Percentiles rank a stretch among this genome's conserved stretches.
phyloP scores from a whole-genome alignment of 306 rosid genomes.

The Argentina anserina region DNA sequence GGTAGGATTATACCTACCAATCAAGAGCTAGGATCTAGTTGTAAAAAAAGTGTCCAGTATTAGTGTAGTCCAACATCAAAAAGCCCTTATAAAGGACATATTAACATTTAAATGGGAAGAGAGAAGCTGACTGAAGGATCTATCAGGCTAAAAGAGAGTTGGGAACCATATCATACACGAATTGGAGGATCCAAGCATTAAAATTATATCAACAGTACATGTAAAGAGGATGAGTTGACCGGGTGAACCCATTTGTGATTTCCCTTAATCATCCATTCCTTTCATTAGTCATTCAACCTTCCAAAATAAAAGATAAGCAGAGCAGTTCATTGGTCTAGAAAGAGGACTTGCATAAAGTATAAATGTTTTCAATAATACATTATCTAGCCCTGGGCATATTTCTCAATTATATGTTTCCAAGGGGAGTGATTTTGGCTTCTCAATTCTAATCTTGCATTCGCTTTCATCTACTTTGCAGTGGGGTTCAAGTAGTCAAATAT shows the following conservation, averaged over 20 bases:
- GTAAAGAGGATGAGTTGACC: not conserved
- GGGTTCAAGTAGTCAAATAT: not conserved
- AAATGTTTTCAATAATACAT: not conserved
- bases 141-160: not conserved
- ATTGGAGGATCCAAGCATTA: not conserved
- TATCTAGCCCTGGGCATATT: not conserved
- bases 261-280: not conserved
- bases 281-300: not conserved
- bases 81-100: slow-evolving; percentile 3
- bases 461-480: not conserved
- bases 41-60: not conserved
- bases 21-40: not conserved
- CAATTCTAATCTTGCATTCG: not conserved
- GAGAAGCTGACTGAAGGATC: not conserved
- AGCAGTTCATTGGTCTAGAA: not conserved
- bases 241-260: not conserved
- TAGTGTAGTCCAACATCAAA: not conserved
- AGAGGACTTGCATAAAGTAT: not conserved
- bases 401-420: not conserved
- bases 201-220: not conserved
- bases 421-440: not conserved
- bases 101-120: not conserved
- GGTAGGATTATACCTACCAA: not conserved
- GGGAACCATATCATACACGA: not conserved
- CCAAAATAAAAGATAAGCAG: not conserved